Conservation (phyloP, 129 eudicot species). For the Lactuca sativa region DNA sequence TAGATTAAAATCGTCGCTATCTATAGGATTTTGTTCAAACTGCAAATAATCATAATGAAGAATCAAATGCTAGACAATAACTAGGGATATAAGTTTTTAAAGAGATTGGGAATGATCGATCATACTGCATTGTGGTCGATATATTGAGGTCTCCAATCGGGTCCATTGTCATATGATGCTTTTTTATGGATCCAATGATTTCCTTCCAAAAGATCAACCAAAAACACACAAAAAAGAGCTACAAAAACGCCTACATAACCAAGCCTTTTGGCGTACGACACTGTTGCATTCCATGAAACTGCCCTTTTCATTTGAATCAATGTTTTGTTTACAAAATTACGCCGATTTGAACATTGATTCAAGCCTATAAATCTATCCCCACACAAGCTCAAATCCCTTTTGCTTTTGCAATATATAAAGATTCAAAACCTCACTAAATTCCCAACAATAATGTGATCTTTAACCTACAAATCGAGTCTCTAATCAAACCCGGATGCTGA, state of each 20-base stretch:
- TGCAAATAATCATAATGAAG: not conserved
- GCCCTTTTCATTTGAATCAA: conserved; percentile 37
- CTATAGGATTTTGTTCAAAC: conserved; percentile 19
- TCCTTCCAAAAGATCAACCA: conserved; percentile 35
- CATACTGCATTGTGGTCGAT: conserved; percentile 28
- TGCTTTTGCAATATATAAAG: conserved; percentile 11
- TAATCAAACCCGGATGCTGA: conserved; percentile 21
- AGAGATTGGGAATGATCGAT: conserved; percentile 4
- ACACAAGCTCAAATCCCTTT: conserved; percentile 23
- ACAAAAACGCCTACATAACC: conserved; percentile 34
- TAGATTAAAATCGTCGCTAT: not conserved
- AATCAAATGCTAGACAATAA: conserved; percentile 6
- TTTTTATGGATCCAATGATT: conserved; percentile 19
- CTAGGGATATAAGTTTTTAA: not conserved
- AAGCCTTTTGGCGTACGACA: conserved; percentile 26
- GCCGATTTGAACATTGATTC: conserved; percentile 16
- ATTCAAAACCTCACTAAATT: conserved; percentile 39
- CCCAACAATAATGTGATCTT: conserved; percentile 27
- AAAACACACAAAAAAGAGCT: conserved; percentile 40
- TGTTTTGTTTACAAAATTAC: conserved; percentile 7
- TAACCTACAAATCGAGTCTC: not conserved
- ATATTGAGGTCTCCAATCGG: conserved; percentile 15
- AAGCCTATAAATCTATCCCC: conserved; percentile 18
- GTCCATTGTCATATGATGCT: conserved; percentile 18
- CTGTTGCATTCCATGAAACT: conserved; percentile 15